Base-by-base conservation (phyloP, 371 early-diverging fungal genomes). In the Furculomyces boomerangus region DNA sequence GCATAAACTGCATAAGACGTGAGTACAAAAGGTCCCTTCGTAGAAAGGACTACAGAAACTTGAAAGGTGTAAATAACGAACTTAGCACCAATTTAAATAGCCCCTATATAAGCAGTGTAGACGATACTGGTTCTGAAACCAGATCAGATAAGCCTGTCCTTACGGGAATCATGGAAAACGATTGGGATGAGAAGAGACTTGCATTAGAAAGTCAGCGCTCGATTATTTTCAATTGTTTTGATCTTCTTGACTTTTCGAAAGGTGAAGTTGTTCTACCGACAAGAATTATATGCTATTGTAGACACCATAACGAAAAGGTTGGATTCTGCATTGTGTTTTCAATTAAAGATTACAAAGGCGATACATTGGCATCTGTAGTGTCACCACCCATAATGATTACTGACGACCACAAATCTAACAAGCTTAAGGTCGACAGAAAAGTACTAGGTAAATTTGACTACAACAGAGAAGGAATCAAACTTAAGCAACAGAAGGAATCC, bases 381-480 rank as follows among this genome's bases (percentile, higher is more conserved):
- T 88, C 92, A 10, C 87, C 92, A 1, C 90, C 94, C 1, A 87
- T 93, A 44, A 81, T 93, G 83, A 90, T 93, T 52, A 93, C 94
- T 1, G 94, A 93, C 59, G 94, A 93, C 62, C 94, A 93, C 71
- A 93, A 93, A 63, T 81, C 88, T 3, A 80, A 77, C 54, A 88
- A 87, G 63, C 64, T 68, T 60, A 70, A 70, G 51, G 56, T 50
- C 8, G 70, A 67, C 46, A 61, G 60, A 35, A 69, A 60, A 35
- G 53, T 55, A 47, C 62, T 54, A 48, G 58, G 57, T 39, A 70
- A 53, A 59, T 44, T 52, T 59, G 74, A 65, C 40, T 70, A 68
- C 39, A 66, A 61, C 25, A 57, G 69, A 16, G 55, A 57, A 60
- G 56, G 53, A 48, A 37, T 55, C 40, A 45, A 61, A 62, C 53